Base-by-base conservation (phyloP, 2,329 filamentous ascomycete species). In the Aureobasidium pullulans region DNA sequence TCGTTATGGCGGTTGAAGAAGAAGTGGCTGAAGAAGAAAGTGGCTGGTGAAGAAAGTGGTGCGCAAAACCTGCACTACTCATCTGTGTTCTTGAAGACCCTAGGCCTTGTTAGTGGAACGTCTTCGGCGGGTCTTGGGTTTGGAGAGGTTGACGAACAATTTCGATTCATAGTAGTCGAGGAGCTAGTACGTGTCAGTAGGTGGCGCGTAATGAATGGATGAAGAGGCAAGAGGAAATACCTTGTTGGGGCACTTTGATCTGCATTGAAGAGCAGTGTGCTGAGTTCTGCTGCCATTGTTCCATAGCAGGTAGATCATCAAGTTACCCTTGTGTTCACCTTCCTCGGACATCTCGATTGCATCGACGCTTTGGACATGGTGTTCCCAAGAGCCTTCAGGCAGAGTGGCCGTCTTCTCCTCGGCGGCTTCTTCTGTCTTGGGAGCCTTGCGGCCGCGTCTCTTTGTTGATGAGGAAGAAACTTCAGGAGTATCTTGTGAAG, bases 171-270 rank as follows among this genome's bases (percentile, higher is more conserved):
- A 57, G 23, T 43, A 62, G 40, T 56, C 50, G 19, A 62, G 46
- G 7, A 60, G 50, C 49, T 46, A 23, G 40, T 16, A 49, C 7
- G 29, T 23, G 16, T 54, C 19, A 49, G 57, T 19, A 34, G 3
- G 23, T 23, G 10, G 31, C 13, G 15, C 28, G 23, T n/a, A 16
- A 16, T 28, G 11, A 29, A 34, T 3, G 8, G 3, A 23, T 8
- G 28, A 19, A 19, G 8, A 8, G 23, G 29, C 2, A 54, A 4
- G 4, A 9, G 34, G 16, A 29, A 13, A 13, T 70, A 87, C 87
- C 80, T 86, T 89, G 68, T 93, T 89, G 0, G 89, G 89, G 65
- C 88, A 91, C 65, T 90, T 86, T 67, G 84, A 81, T 66, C 92
- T 89, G 7, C 91, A 80, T 13, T 85, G 79, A 19, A 78, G 71